Evolutionary conservation across 2,329 filamentous ascomycete species (phyloP), one percentile per base, ranked within the genome.

Genomic region (Plectosphaerella plurivora): DNA sequence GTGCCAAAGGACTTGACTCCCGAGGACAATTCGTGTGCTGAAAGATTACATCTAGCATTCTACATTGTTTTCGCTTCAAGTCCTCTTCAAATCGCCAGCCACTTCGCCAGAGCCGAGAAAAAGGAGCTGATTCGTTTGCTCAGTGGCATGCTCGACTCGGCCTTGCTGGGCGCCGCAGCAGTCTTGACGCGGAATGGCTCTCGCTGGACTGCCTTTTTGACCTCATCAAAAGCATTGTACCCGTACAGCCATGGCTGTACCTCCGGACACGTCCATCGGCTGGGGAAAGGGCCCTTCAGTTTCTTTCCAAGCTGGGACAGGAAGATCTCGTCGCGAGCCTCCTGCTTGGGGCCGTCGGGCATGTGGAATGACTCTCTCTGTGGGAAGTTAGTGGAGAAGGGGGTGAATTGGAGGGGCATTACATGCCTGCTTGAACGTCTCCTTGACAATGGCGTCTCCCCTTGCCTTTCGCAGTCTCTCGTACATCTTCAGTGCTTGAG

Each of bases 231-330:
- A 4, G 82, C 81, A 65, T 87, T 79, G 56, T 87, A 87, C 1
- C 83, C 81, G 58, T 82, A 88, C 46, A 88, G 56, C 80, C 83
- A 87, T 1, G 78, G 76, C 63, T 87, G 83, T 0, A 83, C 76
- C 35, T 79, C 69, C 0, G 82, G 82, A 61, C 83, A 86, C 2
- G 78, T 82, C 78, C 84, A 83, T 47, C 84, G 71, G 65, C 80
- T 84, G 0, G 84, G 85, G 57, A 87, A 88, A 1, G 77, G 73
- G 2, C 72, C 75, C 39, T 73, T 68, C 3, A 78, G 64, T n/a
- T 33, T 72, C 49, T 64, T 74, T 2, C 76, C 82, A 3, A 86
- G 61, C 59, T 81, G 75, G 3, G 75, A 76, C 12, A 77, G 55
- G 68, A 88, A 84, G 7, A 83, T 48, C 35, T 75, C 63, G 59